Evolutionary conservation across 2,329 filamentous ascomycete species (phyloP).

Genomic region (Pleomassaria siparia): DNA sequence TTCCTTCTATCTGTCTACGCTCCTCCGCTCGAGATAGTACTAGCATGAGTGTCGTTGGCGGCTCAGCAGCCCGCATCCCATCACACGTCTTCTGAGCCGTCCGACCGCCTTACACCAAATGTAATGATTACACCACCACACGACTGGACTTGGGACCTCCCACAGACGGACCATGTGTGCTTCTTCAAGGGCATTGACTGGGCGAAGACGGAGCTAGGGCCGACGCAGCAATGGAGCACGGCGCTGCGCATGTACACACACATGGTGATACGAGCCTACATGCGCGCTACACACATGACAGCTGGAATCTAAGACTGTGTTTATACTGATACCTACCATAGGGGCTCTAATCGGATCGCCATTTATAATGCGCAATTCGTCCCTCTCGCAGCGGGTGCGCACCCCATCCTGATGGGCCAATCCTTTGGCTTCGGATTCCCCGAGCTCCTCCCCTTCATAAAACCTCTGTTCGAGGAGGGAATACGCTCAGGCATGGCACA

Average conservation of each 20-base stretch:
- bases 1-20: no score
- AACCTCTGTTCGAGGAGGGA: slow-evolving; percentile 27
- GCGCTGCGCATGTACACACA: slow-evolving; percentile 31
- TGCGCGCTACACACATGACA: neutral
- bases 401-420: slow-evolving; percentile 36
- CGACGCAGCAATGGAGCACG: slow-evolving; percentile 25
- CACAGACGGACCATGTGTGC: slow-evolving; percentile 34
- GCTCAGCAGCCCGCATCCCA: no score
- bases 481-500: slow-evolving; percentile 24
- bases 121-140: no score
- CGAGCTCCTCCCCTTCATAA: slow-evolving; percentile 27
- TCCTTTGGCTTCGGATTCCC: slow-evolving; percentile 32
- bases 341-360: slow-evolving; percentile 30
- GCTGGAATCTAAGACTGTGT: neutral
- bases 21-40: no score
- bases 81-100: no score
- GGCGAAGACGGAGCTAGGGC: slow-evolving; percentile 27
- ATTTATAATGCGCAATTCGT: slow-evolving; percentile 37
- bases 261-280: slow-evolving; percentile 15
- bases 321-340: slow-evolving; percentile 1
- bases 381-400: slow-evolving; percentile 26
- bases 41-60: no score
- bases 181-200: slow-evolving; percentile 35
- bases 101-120: no score
- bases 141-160: slow-evolving; percentile 35